These are phyloP conservation scores for Salix arbutifolia DNA, from an alignment of 345 rosid species.

Conservation along the genomic window DNA sequence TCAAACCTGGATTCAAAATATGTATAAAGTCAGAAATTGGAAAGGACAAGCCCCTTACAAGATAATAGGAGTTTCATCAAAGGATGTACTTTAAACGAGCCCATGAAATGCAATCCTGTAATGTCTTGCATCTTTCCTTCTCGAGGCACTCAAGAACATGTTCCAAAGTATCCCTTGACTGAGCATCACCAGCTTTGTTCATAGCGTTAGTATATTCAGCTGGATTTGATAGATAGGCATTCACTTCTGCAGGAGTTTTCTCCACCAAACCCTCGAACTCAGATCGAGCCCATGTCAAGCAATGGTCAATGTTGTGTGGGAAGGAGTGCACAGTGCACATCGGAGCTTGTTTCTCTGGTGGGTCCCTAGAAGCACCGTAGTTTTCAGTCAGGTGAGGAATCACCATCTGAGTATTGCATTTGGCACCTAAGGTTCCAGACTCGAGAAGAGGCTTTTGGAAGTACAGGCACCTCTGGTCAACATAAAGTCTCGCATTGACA, in stretches of 20 bases:
- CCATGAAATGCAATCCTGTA: slow-evolving; percentile 92
- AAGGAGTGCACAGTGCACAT: slow-evolving; percentile 99
- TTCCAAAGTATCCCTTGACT: slow-evolving; percentile 83
- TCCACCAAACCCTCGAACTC: slow-evolving; percentile 97
- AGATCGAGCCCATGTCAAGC: slow-evolving; percentile 98
- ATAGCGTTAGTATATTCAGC: slow-evolving; percentile 64
- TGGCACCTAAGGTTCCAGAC: slow-evolving; percentile 96
- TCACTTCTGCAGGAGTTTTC: slow-evolving; percentile 94
- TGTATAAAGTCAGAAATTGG: neutral
- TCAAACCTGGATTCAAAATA: slow-evolving; percentile 56
- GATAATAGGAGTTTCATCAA: neutral
- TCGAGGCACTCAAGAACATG: slow-evolving; percentile 91
- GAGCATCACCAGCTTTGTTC: slow-evolving; percentile 93
- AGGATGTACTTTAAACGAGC: slow-evolving; percentile 73
- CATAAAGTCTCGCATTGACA: slow-evolving; percentile 90
- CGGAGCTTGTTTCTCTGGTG: slow-evolving; percentile 99
- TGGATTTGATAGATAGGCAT: slow-evolving; percentile 76
- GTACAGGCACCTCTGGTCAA: slow-evolving; percentile 91
- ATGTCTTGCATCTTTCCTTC: slow-evolving; percentile 67
- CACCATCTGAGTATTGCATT: slow-evolving; percentile 98
- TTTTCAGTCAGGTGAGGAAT: slow-evolving; percentile 96
- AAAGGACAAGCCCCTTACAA: neutral
- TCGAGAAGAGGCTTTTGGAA: slow-evolving; percentile 99
- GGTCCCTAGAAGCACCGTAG: slow-evolving; percentile 97
- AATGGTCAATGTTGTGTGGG: slow-evolving; percentile 98